These are phyloP conservation scores for Grigorovia yakushimaensis DNA, from an alignment of 805 yeast species.

Conservation along the genomic window DNA sequence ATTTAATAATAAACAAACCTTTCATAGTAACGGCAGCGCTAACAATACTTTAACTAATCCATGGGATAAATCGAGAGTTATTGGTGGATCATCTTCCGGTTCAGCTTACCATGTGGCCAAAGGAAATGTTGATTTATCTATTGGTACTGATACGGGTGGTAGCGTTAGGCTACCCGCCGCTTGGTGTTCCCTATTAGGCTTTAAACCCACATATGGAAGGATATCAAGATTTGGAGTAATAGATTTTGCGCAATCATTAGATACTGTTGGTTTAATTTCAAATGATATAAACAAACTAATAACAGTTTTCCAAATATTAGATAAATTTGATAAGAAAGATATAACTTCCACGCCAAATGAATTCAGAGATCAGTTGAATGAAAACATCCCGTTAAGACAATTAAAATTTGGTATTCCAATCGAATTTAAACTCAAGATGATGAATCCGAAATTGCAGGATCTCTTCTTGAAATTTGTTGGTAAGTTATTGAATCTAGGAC, in stretches of 20 bases:
- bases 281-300: conserved; percentile 36
- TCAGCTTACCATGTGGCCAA: conserved; percentile 87
- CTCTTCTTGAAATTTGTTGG: conserved; percentile 40
- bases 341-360: conserved; percentile 53
- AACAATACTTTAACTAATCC: conserved; percentile 5
- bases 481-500: conserved; percentile 38
- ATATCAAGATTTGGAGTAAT: conserved; percentile 87
- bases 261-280: conserved; percentile 82
- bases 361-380: conserved; percentile 24
- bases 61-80: neutral
- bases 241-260: conserved; percentile 88
- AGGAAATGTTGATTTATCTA: conserved; percentile 50
- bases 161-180: conserved; percentile 89
- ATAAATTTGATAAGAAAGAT: conserved; percentile 60
- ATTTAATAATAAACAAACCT: too few species aligned
- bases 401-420: conserved; percentile 61
- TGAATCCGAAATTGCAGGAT: conserved; percentile 37
- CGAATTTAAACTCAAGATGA: conserved; percentile 52
- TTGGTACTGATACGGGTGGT: conserved; percentile 98
- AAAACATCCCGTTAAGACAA: conserved; percentile 5
- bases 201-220: conserved; percentile 90
- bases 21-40: neutral
- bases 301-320: conserved; percentile 45
- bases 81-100: conserved; percentile 95
- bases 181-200: conserved; percentile 73